Conservation (phyloP, 2,329 filamentous ascomycete species). For the Penicillium sp. region DNA sequence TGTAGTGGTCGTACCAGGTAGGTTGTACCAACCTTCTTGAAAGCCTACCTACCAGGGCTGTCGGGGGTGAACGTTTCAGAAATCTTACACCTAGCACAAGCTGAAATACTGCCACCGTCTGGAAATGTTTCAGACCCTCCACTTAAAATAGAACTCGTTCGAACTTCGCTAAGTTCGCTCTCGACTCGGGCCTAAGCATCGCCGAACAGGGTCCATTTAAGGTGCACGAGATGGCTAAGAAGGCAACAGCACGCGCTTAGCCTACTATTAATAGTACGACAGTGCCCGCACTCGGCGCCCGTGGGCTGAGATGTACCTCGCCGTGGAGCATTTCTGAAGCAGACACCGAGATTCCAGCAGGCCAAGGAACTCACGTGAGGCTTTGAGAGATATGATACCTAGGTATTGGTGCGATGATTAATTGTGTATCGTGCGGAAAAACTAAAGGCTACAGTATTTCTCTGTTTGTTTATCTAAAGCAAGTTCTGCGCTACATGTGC, state of each 20-base stretch:
- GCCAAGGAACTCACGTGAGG: background rate
- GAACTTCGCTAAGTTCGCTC: no score
- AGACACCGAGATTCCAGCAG: background rate
- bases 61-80: background rate
- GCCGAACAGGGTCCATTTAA: background rate
- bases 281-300: background rate
- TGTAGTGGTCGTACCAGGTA: no score
- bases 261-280: conserved; percentile 3
- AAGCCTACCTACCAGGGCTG: background rate
- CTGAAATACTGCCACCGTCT: background rate
- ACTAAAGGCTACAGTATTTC: background rate
- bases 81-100: background rate
- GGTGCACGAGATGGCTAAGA: background rate
- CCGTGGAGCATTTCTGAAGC: background rate
- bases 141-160: background rate
- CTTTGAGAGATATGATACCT: background rate
- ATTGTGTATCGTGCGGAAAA: background rate
- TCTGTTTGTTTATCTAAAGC: background rate
- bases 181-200: background rate
- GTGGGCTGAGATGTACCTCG: background rate
- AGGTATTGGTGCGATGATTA: background rate
- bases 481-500: background rate
- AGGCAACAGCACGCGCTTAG: background rate
- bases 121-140: conserved; percentile 5
- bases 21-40: no score